These are phyloP conservation scores for Fusarium mundagurra DNA, from an alignment of 2,329 filamentous ascomycete species.

Conservation along the genomic window DNA sequence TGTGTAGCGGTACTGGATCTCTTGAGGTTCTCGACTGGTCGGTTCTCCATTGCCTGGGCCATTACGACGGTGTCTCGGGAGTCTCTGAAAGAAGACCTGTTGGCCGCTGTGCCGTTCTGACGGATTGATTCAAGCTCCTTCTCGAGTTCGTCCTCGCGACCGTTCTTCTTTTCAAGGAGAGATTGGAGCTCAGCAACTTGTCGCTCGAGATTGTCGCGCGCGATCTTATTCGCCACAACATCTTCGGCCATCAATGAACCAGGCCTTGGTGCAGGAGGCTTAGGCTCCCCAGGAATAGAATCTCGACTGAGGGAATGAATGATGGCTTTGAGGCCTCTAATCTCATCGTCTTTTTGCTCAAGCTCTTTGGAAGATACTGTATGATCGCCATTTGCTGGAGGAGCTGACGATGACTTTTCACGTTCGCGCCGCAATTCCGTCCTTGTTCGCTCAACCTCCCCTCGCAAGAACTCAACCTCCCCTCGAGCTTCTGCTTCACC, in stretches of 20 bases:
- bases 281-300: conserved; percentile 59
- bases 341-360: conserved; percentile 96
- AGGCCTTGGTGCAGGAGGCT: conserved; percentile 42
- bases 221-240: conserved; percentile 47
- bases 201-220: conserved; percentile 75
- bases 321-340: conserved; percentile 94
- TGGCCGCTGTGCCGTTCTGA: conserved; percentile 51
- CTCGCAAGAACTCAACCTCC: conserved; percentile 93
- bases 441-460: conserved; percentile 91
- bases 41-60: conserved; percentile 59
- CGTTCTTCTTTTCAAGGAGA: conserved; percentile 76
- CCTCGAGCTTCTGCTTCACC: conserved; percentile 95
- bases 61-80: conserved; percentile 73
- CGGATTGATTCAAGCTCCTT: conserved; percentile 78
- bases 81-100: conserved; percentile 70
- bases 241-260: conserved; percentile 50
- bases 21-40: conserved; percentile 59
- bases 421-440: conserved; percentile 88
- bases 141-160: conserved; percentile 85
- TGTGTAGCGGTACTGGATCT: conserved; percentile 60
- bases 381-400: conserved; percentile 51
- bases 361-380: conserved; percentile 74
- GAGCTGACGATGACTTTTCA: conserved; percentile 71
- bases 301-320: conserved; percentile 94
- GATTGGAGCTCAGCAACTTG: conserved; percentile 82